Conservation (phyloP, 805 yeast species). For the Yamadazyma takamatsuzukensis region DNA sequence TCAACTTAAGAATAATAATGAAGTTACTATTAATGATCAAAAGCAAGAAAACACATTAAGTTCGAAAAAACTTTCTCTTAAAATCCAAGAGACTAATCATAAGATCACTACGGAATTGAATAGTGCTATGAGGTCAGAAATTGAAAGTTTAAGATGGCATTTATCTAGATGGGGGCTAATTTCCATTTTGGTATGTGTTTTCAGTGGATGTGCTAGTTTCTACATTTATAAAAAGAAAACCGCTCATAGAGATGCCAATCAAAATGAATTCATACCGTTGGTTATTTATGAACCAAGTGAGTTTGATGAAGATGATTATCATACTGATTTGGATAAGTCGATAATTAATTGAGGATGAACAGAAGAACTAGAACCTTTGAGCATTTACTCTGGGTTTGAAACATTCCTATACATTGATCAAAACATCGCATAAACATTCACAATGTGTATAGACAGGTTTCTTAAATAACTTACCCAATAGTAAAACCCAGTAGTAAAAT, state of each 20-base stretch:
- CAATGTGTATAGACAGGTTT: too few relatives aligned
- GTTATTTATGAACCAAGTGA: slow-evolving; percentile 46
- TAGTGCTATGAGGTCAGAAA: slow-evolving; percentile 79
- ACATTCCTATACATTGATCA: too few relatives aligned
- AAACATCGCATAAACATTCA: too few relatives aligned
- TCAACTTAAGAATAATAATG: slow-evolving; percentile 65
- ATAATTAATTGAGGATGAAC: slow-evolving; percentile 10
- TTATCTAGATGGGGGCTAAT: slow-evolving; percentile 84
- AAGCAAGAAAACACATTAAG: slow-evolving; percentile 77
- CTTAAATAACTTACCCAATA: too few relatives aligned
- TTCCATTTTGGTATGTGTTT: slow-evolving; percentile 65
- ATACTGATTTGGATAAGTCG: slow-evolving; percentile 48
- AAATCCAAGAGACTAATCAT: slow-evolving; percentile 78
- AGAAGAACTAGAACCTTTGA: too few relatives aligned
- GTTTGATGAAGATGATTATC: slow-evolving; percentile 49
- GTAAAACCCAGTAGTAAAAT: too few relatives aligned
- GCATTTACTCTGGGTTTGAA: too few relatives aligned
- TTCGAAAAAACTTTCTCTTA: slow-evolving; percentile 62
- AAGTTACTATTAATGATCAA: slow-evolving; percentile 82
- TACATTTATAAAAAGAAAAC: slow-evolving; percentile 38
- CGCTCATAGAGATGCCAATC: slow-evolving; percentile 4
- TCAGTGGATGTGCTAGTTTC: slow-evolving; percentile 49
- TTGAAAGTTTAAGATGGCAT: slow-evolving; percentile 90
- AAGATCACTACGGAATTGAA: slow-evolving; percentile 78
- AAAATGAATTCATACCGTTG: slow-evolving; percentile 39